Base-by-base conservation (phyloP, 2,329 filamentous ascomycete species). In the Chaetoscypha palmicola region DNA sequence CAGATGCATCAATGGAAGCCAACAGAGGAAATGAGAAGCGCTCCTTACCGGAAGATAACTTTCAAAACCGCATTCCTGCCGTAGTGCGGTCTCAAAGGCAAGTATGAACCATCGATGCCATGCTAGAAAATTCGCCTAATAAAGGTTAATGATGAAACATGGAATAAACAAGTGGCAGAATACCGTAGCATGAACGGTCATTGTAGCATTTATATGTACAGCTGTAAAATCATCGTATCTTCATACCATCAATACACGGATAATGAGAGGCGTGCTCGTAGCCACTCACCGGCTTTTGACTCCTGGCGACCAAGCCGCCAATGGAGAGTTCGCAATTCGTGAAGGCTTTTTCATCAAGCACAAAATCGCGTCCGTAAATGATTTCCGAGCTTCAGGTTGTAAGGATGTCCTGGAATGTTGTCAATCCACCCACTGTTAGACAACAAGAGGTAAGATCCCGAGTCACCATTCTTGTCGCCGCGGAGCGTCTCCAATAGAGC, bases 31-130 rank as follows among this genome's bases (percentile, higher is more conserved):
- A 10, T 30, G n/a, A 39, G 14, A 26, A 3, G 21, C 2, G 17
- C 17, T 69, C 61, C 40, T 22, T 17, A 47, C 62, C 24, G 37
- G 20, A 26, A 35, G 33, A 5, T 58, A 53, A 21, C 66, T 67
- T 3, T 50, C 60, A 47, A 69, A 70, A 24, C 63, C 62, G 45
- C 68, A 70, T 34, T 66, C 61, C 2, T 64, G 48, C 21, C 60
- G 55, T 4, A 70, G 59, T 28, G 63, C 63, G 38, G 62, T 53
- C 46, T 70, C 68, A 40, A 65, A 68, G 17, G 63, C 48, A 41
- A 58, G 60, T 33, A 64, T 55, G 50, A 62, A 68, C 48, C 66
- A 64, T 19, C 67, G 61, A 46, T 69, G 68, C 66, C 68, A 68
- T 21, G 61, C 58, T 28, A 70, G 53, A 53, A 69, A 67, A 50